phyloP scores from a whole-genome alignment of 768 basidiomycete species.

The Sarcodon sp. region DNA sequence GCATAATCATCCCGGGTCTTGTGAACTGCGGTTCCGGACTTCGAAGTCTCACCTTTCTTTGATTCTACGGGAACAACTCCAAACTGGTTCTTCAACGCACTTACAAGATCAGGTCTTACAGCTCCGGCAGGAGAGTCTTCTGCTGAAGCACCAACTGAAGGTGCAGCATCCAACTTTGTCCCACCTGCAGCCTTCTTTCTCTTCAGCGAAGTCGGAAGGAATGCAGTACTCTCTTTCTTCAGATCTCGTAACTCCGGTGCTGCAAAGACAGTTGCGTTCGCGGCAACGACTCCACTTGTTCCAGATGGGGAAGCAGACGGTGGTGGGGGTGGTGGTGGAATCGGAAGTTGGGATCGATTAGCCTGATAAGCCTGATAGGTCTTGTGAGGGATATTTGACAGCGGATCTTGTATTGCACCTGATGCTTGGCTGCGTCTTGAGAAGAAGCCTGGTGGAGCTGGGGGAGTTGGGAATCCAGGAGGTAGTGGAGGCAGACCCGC shows the following conservation, averaged over 20 bases:
- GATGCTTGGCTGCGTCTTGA: constrained; percentile 37
- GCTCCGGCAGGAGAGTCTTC: constrained; percentile 19
- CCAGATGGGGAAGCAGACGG: constrained; percentile 13
- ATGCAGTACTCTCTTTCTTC: constrained; percentile 89
- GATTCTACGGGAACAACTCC: constrained; percentile 21
- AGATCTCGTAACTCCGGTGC: constrained; percentile 84
- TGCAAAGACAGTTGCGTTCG: constrained; percentile 66
- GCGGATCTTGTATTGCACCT: constrained; percentile 58
- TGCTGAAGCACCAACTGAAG: constrained; percentile 26
- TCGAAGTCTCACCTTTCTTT: constrained; percentile 7
- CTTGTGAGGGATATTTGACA: constrained; percentile 64
- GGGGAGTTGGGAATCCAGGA: constrained; percentile 18
- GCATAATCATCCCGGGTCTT: constrained; percentile 59
- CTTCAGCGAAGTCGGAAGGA: constrained; percentile 75
- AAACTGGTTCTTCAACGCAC: constrained; percentile 47
- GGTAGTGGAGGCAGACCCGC: constrained; percentile 15
- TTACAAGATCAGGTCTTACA: constrained; percentile 55
- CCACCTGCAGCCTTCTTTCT: constrained; percentile 41
- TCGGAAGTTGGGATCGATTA: constrained; percentile 18
- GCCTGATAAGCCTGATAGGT: constrained; percentile 68
- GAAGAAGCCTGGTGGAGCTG: constrained; percentile 57
- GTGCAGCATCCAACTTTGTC: constrained; percentile 51
- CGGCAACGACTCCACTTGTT: constrained; percentile 20
- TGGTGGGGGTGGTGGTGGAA: constrained; percentile 12
- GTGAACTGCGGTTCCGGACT: constrained; percentile 14